Percentiles rank a stretch among this genome's conserved stretches.
Conservation (phyloP, 2,329 filamentous ascomycete species). For the Harringtonia lauricola region DNA sequence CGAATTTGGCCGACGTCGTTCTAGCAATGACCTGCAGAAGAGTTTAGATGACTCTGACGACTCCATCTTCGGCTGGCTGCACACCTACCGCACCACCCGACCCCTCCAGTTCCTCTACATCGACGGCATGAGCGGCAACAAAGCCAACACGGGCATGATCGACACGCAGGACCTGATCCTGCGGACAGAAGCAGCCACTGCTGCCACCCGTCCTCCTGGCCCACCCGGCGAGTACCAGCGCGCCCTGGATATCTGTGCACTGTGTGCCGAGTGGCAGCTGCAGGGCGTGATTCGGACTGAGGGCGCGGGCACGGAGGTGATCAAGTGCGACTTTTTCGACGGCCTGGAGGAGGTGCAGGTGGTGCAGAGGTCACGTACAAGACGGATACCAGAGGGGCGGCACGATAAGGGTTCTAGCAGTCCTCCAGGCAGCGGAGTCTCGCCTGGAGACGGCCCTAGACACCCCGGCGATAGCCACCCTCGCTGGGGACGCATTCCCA, state of each 20-base stretch:
- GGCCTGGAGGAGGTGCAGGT: constrained; percentile 1
- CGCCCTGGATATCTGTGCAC: not conserved
- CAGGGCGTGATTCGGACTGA: constrained; percentile 1
- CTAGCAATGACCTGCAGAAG: no score
- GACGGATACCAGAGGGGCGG: no score
- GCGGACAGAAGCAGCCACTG: not conserved
- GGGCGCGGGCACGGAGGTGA: not conserved
- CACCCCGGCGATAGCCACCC: not conserved
- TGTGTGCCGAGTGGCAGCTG: not conserved
- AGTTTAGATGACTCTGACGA: not conserved
- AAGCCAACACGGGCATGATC: constrained; percentile 50
- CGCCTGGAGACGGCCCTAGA: no score
- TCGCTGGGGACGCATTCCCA: no score
- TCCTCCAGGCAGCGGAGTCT: no score
- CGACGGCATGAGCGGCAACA: constrained; percentile 32
- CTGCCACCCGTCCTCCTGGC: no score
- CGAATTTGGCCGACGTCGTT: not conserved
- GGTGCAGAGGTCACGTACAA: not conserved
- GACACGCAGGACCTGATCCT: constrained; percentile 52
- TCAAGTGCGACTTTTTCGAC: constrained; percentile 2
- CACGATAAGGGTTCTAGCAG: no score
- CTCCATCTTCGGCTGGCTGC: constrained; percentile 42
- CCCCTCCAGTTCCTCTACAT: constrained; percentile 53
- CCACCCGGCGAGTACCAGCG: not conserved
- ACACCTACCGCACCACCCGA: constrained; percentile 50